Percentiles rank a stretch among this genome's conserved stretches.
Evolutionary conservation across 441 rosid species (phyloP).

Genomic region (Dalechampia spathulata): DNA sequence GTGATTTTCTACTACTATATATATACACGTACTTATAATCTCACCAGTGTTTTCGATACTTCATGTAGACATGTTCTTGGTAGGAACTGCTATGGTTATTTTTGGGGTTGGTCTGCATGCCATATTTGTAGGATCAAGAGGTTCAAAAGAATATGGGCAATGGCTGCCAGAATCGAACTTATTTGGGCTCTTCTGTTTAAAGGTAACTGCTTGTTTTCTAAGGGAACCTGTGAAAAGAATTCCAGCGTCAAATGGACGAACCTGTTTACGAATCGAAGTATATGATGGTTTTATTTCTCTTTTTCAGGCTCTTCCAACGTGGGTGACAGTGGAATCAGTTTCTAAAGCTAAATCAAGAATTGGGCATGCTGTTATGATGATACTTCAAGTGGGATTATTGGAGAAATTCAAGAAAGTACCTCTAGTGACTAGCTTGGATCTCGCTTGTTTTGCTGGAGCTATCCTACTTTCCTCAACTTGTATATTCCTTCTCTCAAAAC

Average conservation of each 20-base stretch:
- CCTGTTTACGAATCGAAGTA: no score
- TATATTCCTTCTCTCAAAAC: conserved; percentile 53
- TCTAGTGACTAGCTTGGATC: conserved; percentile 41
- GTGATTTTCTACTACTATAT: background rate
- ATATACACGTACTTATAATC: background rate
- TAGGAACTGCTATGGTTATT: conserved; percentile 59
- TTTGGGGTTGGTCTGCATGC: conserved; percentile 54
- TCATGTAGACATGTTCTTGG: conserved; percentile 52
- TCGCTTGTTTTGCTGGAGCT: conserved; percentile 62
- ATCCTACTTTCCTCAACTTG: conserved; percentile 47
- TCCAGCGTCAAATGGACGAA: no score
- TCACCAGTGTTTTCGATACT: background rate
- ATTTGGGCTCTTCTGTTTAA: conserved; percentile 44
- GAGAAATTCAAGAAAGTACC: conserved; percentile 57
- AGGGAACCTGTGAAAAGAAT: background rate
- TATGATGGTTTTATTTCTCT: background rate
- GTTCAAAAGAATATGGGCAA: conserved; percentile 13
- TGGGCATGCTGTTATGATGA: conserved; percentile 63
- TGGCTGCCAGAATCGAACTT: conserved; percentile 36
- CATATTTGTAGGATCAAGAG: conserved; percentile 51
- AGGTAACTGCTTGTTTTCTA: conserved; percentile 18
- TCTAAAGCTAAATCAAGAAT: conserved; percentile 58
- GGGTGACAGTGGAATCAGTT: conserved; percentile 47
- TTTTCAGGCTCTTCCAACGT: conserved; percentile 41
- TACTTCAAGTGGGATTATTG: conserved; percentile 64